These are phyloP conservation scores for Grifola frondosa DNA, from an alignment of 1,284 basidiomycete species.

Conservation along the genomic window DNA sequence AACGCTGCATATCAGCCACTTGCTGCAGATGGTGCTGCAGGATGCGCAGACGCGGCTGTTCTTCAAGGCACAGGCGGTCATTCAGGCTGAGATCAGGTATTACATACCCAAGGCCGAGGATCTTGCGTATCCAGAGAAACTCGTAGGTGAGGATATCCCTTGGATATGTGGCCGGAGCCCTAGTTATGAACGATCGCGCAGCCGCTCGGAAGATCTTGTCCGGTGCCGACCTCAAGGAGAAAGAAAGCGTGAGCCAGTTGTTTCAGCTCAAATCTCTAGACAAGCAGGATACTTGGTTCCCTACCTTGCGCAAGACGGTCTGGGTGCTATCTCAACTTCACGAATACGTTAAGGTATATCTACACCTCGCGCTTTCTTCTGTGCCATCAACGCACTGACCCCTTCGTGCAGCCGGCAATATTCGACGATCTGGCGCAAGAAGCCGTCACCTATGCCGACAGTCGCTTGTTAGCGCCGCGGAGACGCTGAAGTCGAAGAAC, in stretches of 20 bases:
- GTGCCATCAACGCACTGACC: conserved; percentile 8
- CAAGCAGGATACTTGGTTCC: conserved; percentile 85
- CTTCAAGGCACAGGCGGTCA: conserved; percentile 89
- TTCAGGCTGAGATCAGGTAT: conserved; percentile 84
- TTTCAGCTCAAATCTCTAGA: conserved; percentile 73
- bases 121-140: conserved; percentile 80
- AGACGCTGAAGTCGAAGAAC: conserved; percentile 55
- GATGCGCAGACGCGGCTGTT: conserved; percentile 92
- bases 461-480: conserved; percentile 72
- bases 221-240: conserved; percentile 53
- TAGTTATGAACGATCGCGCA: conserved; percentile 21
- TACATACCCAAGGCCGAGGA: conserved; percentile 78
- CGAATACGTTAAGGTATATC: conserved; percentile 82
- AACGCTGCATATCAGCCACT: conserved; percentile 64
- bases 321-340: conserved; percentile 88
- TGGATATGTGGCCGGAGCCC: background rate
- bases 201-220: conserved; percentile 44
- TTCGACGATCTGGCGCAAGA: conserved; percentile 95
- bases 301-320: conserved; percentile 79
- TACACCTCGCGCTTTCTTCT: background rate
- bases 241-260: conserved; percentile 62
- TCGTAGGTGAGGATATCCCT: conserved; percentile 53
- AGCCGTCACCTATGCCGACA: conserved; percentile 80
- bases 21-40: conserved; percentile 87
- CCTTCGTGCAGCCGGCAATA: conserved; percentile 66